Base-by-base conservation (phyloP, 441 rosid genomes). In the Pelargonium fulgidum region DNA sequence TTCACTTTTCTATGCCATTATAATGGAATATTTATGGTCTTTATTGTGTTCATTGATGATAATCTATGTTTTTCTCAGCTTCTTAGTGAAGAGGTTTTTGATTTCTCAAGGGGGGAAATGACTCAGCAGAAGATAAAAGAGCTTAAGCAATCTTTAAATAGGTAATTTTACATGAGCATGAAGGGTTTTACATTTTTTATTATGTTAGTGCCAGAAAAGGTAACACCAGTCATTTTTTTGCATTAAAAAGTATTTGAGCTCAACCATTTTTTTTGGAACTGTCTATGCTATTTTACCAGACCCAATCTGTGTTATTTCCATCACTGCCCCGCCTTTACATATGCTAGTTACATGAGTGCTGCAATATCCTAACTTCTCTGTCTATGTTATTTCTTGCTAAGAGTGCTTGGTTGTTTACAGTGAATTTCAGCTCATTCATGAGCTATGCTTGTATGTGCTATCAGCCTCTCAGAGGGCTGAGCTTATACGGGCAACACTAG, bases 71-170 rank as follows among this genome's bases (percentile, higher is more conserved):
- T 45, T 19, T 47, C 52, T 48, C 92, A 96, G 99, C 98, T 96
- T 70, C 79, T 96, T 50, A 96, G 99, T 67, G 99, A 96, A 83
- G 99, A 96, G 76, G 99, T 96, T 77, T 96, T 96, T 78, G 99
- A 96, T 85, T 96, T 96, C 82, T 96, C 99, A 64, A 85, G 97
- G 72, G 99, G 99, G 70, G 98, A 96, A 79, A 93, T 96, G 99
- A 96, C 97, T 65, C 99, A 83, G 70, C 97, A 77, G 82, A 96
- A 93, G 84, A 91, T 96, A 78, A 96, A 93, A 82, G 99, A 96
- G 79, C 94, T 96, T 44, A 96, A 96, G 77, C 97, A 93, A 77
- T 96, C 99, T 64, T 76, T 96, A 17, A 96, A 96, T 83, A 96
- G 98, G 99, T 79, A 77, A 77, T 39, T 17, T 14, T 8, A 16